Percentiles rank a stretch among this genome's conserved stretches.
phyloP scores from a whole-genome alignment of 169 alveolate genomes.

The Prorocentrum cordatum region DNA sequence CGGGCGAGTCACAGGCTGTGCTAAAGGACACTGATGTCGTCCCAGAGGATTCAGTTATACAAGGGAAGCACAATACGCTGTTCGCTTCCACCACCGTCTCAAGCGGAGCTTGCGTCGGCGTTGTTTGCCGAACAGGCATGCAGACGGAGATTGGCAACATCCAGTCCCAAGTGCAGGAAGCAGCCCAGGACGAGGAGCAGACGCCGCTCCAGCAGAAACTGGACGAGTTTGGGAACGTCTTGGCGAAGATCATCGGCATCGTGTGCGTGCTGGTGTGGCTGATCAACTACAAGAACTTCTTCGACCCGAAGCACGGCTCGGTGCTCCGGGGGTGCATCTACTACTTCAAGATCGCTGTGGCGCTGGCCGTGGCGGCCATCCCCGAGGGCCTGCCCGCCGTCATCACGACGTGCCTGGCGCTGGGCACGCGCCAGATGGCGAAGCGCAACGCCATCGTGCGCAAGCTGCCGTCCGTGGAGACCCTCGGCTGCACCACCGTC shows the following conservation, averaged over 20 bases:
- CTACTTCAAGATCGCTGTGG: slow-evolving; percentile 87
- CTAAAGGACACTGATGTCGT: not conserved
- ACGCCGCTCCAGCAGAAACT: slow-evolving; percentile 95
- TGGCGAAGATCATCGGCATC: slow-evolving; percentile 79
- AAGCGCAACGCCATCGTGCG: slow-evolving; percentile 90
- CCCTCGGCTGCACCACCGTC: slow-evolving; percentile 97
- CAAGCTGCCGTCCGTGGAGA: slow-evolving; percentile 92
- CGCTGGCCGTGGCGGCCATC: slow-evolving; percentile 99
- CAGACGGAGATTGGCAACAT: slow-evolving; percentile 95
- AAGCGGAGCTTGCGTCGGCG: slow-evolving; percentile 89
- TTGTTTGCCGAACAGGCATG: slow-evolving; percentile 95
- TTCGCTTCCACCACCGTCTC: slow-evolving; percentile 91
- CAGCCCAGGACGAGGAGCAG: slow-evolving; percentile 87
- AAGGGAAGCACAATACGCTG: slow-evolving; percentile 84
- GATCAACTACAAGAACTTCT: slow-evolving; percentile 90
- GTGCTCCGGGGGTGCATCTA: slow-evolving; percentile 59
- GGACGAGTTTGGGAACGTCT: slow-evolving; percentile 89
- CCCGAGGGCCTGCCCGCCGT: slow-evolving; percentile 99
- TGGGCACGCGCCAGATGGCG: slow-evolving; percentile 72
- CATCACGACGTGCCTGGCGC: slow-evolving; percentile 96
- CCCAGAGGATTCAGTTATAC: slow-evolving; percentile 62
- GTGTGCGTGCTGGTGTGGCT: slow-evolving; percentile 81
- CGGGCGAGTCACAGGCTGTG: slow-evolving; percentile 81
- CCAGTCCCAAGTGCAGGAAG: slow-evolving; percentile 91
- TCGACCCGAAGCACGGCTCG: slow-evolving; percentile 93